Percentiles rank a stretch among this genome's conserved stretches.
Conservation (phyloP, 2,329 filamentous ascomycete species). For the Scytalidium lignicola region DNA sequence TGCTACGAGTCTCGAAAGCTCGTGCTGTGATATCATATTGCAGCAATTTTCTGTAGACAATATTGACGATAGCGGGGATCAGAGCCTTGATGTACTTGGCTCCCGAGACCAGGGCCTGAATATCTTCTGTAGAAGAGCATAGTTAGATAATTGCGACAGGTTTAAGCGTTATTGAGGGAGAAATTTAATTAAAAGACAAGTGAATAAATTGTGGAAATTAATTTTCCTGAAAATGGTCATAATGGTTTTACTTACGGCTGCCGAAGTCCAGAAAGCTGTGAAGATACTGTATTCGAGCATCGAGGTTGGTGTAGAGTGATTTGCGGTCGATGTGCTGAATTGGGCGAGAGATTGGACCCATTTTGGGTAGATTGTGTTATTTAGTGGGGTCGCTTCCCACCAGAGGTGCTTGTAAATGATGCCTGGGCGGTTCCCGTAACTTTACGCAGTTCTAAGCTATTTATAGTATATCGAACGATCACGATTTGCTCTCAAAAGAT, state of each 20-base stretch:
- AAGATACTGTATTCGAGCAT: conserved; percentile 21
- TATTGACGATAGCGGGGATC: conserved; percentile 77
- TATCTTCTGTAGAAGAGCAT: conserved; percentile 14
- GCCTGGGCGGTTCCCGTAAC: no score
- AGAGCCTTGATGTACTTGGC: conserved; percentile 40
- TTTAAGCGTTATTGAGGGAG: no score
- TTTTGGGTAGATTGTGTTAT: no score
- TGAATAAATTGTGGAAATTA: no score
- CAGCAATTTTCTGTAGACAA: conserved; percentile 77
- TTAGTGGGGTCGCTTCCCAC: no score
- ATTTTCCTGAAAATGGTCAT: no score
- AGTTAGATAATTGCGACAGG: no score
- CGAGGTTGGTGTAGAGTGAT: conserved; percentile 16
- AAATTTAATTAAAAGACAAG: no score
- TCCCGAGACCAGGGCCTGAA: conserved; percentile 17
- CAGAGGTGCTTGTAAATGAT: no score
- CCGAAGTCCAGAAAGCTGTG: conserved; percentile 22
- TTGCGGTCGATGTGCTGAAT: conserved; percentile 14
- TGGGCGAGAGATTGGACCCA: conserved; percentile 1
- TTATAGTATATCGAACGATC: no score
- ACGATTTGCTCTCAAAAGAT: no score
- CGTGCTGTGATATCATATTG: conserved; percentile 78
- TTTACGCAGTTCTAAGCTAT: no score
- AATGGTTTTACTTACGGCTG: conserved; percentile 10
- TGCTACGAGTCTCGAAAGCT: conserved; percentile 61